A percentile compares a stretch with the other conserved stretches of the same genome.
phyloP scores from a whole-genome alignment of 257 asterid species.

The Ballota nigra region DNA sequence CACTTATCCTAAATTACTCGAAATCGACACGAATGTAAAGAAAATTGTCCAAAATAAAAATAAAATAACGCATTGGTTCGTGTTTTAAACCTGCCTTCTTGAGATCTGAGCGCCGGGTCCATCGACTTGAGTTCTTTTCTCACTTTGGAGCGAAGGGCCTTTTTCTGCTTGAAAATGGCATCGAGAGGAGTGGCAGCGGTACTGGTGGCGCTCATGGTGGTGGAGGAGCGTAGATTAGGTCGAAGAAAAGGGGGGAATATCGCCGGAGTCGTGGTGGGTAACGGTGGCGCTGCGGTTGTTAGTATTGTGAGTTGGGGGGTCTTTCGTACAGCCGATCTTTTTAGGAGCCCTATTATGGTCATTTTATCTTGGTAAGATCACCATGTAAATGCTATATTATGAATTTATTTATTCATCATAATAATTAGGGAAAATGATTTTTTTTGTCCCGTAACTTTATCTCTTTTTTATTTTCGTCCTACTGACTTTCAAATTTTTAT shows the following conservation, averaged over 20 bases:
- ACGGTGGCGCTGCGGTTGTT: conserved; percentile 29
- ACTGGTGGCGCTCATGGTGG: conserved; percentile 54
- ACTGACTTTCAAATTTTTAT: too few relatives aligned
- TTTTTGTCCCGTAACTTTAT: too few relatives aligned
- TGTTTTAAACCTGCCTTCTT: conserved; percentile 49
- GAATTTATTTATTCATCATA: not conserved
- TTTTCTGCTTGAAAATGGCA: conserved; percentile 66
- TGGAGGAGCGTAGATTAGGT: conserved; percentile 29
- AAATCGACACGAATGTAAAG: not conserved
- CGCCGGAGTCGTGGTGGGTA: conserved; percentile 13
- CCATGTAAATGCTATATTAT: not conserved
- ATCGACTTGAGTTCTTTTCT: conserved; percentile 74
- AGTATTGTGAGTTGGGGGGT: conserved; percentile 22
- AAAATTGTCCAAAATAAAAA: not conserved
- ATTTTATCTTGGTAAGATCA: conserved; percentile 15
- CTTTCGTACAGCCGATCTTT: conserved; percentile 28
- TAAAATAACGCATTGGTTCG: not conserved
- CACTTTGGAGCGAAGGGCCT: conserved; percentile 59
- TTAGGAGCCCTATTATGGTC: conserved; percentile 30
- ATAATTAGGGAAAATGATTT: too few relatives aligned
- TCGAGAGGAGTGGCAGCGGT: conserved; percentile 37
- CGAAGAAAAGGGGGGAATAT: conserved; percentile 3
- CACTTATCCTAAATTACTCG: conserved; percentile 6
- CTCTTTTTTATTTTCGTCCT: too few relatives aligned
- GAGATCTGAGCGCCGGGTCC: conserved; percentile 73